Evolutionary conservation across 2,329 filamentous ascomycete species (phyloP).

Genomic region (Phoma sp.): DNA sequence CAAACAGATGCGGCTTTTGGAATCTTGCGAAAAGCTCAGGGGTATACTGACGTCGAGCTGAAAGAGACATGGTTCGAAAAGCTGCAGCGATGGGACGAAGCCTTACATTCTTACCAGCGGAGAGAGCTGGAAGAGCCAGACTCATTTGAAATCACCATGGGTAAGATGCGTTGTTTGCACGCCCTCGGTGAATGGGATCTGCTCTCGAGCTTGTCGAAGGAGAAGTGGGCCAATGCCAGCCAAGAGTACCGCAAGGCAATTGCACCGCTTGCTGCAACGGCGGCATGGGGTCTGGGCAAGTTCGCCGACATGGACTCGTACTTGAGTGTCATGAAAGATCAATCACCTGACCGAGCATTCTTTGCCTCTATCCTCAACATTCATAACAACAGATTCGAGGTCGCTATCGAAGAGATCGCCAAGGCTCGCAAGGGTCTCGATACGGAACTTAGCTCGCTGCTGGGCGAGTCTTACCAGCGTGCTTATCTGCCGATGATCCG

Average conservation of each 20-base stretch:
- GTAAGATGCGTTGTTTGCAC: slow-evolving; percentile 98
- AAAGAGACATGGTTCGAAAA: slow-evolving; percentile 99
- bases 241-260: slow-evolving; percentile 89
- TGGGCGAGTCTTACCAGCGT: slow-evolving; percentile 98
- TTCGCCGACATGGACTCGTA: slow-evolving; percentile 99
- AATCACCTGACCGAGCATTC: slow-evolving; percentile 94
- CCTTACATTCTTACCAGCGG: slow-evolving; percentile 87
- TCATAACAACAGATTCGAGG: slow-evolving; percentile 93
- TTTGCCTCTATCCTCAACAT: slow-evolving; percentile 95
- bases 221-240: slow-evolving; percentile 90
- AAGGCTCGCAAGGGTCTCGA: slow-evolving; percentile 93
- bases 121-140: slow-evolving; percentile 75
- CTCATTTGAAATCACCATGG: slow-evolving; percentile 96
- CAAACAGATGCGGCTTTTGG: slow-evolving; percentile 98
- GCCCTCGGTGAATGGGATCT: slow-evolving; percentile 97
- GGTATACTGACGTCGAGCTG: slow-evolving; percentile 93
- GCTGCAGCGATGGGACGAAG: slow-evolving; percentile 97
- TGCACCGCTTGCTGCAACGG: slow-evolving; percentile 90
- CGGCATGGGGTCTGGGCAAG: slow-evolving; percentile 94
- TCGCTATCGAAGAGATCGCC: slow-evolving; percentile 87
- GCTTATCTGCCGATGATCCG: slow-evolving; percentile 98
- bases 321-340: slow-evolving; percentile 89
- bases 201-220: slow-evolving; percentile 84
- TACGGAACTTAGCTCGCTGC: slow-evolving; percentile 90
- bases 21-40: slow-evolving; percentile 93